A percentile compares a stretch with the other conserved stretches of the same genome.
phyloP scores from a whole-genome alignment of 116 monocot genomes.

The Dioscorea cayenensis region DNA sequence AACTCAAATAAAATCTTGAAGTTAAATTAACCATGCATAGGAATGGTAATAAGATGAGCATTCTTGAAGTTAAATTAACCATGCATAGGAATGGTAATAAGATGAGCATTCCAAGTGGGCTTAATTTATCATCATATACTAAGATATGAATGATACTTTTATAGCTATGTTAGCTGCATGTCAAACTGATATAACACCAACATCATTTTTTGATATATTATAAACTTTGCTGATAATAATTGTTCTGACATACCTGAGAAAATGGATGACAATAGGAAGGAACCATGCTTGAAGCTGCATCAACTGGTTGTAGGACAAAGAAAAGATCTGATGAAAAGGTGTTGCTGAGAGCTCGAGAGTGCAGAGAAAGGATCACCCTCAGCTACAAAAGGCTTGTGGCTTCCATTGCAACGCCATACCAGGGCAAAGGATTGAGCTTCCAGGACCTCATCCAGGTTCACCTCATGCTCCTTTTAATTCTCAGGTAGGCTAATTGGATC shows the following conservation, averaged over 20 bases:
- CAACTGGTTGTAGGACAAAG: neutral
- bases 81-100: too few species aligned
- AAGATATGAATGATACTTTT: too few species aligned
- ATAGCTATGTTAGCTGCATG: too few species aligned
- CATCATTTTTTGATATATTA: neutral
- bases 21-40: too few species aligned
- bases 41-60: too few species aligned
- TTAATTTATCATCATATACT: too few species aligned
- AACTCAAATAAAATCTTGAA: too few species aligned
- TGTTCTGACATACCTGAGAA: conserved; percentile 1
- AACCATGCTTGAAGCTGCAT: conserved; percentile 18
- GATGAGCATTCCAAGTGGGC: too few species aligned
- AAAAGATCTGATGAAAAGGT: conserved; percentile 19
- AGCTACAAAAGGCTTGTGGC: conserved; percentile 54
- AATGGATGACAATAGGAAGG: conserved; percentile 6
- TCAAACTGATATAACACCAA: neutral
- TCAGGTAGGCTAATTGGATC: conserved; percentile 8
- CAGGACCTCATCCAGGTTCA: conserved; percentile 64
- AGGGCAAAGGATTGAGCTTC: conserved; percentile 46
- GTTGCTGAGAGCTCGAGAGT: conserved; percentile 39
- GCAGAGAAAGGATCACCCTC: conserved; percentile 48
- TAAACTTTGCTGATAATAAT: neutral
- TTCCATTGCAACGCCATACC: conserved; percentile 44
- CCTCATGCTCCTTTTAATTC: conserved; percentile 3
- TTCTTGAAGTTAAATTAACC: too few species aligned